These are phyloP conservation scores for Typha latifolia DNA, from an alignment of 176 grass and related monocot species.

Conservation along the genomic window DNA sequence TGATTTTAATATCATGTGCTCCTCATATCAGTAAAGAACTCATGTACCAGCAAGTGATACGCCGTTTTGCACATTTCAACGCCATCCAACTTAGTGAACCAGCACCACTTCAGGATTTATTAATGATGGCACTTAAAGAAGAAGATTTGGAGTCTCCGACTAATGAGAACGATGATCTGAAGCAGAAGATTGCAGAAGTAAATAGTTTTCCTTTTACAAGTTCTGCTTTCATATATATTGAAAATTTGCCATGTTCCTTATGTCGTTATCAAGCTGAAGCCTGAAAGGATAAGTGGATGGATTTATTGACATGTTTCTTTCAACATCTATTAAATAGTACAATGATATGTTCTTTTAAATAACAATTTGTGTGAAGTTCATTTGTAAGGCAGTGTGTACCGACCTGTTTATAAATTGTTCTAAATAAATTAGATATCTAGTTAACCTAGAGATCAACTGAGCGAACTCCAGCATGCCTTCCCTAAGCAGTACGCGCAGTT, in stretches of 20 bases:
- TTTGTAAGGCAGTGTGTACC: too few relatives aligned
- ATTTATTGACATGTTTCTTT: background rate
- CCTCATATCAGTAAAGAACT: slow-evolving; percentile 62
- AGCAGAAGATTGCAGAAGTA: slow-evolving; percentile 79
- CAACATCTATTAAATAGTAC: background rate
- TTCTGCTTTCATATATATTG: background rate
- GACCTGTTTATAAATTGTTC: too few relatives aligned
- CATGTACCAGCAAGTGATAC: slow-evolving; percentile 82
- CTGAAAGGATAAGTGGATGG: background rate
- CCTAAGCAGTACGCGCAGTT: too few relatives aligned
- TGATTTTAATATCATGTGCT: background rate
- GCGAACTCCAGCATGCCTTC: too few relatives aligned
- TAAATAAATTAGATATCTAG: too few relatives aligned
- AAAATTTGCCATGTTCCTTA: too few relatives aligned
- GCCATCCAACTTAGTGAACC: slow-evolving; percentile 87
- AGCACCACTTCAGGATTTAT: slow-evolving; percentile 59
- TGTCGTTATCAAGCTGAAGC: background rate
- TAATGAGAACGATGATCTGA: slow-evolving; percentile 52
- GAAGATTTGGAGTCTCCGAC: slow-evolving; percentile 33
- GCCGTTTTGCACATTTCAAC: slow-evolving; percentile 87
- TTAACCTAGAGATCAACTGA: too few relatives aligned
- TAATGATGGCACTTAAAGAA: slow-evolving; percentile 79
- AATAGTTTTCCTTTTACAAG: slow-evolving; percentile 13
- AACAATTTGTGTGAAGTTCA: background rate
- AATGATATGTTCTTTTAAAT: background rate